Conservation (phyloP, 1,284 basidiomycete genomes). For the Athelia psychrophila region DNA sequence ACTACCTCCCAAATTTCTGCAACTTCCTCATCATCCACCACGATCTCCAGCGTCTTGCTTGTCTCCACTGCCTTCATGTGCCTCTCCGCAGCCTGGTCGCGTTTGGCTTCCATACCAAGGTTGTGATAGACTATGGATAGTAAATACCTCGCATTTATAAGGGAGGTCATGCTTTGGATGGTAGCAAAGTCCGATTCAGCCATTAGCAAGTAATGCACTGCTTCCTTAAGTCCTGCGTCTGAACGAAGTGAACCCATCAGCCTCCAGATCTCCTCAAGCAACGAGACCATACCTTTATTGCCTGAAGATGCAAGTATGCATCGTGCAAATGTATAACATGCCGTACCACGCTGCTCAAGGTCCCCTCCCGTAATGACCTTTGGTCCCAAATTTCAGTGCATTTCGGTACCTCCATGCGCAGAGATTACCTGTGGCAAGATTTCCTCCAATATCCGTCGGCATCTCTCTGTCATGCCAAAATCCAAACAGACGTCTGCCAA, state of each 20-base stretch:
- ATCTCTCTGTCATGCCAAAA: conserved; percentile 69
- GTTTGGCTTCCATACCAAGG: conserved; percentile 48
- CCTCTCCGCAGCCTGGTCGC: conserved; percentile 51
- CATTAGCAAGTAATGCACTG: conserved; percentile 54
- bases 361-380: conserved; percentile 72
- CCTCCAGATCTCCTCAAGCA: conserved; percentile 4
- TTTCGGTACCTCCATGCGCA: neutral
- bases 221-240: conserved; percentile 50
- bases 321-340: conserved; percentile 67
- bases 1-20: conserved; percentile 57
- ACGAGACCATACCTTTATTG: conserved; percentile 23
- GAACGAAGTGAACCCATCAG: conserved; percentile 3
- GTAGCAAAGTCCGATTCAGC: conserved; percentile 62
- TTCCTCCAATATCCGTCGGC: conserved; percentile 63
- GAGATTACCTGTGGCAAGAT: conserved; percentile 70
- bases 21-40: conserved; percentile 49
- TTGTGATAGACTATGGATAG: conserved; percentile 71
- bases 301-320: conserved; percentile 56
- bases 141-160: conserved; percentile 68
- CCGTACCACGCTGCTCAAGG: conserved; percentile 71
- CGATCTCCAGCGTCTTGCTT: conserved; percentile 35
- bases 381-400: conserved; percentile 1
- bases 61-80: conserved; percentile 45
- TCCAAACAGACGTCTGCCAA: conserved; percentile 75
- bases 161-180: conserved; percentile 56